A percentile compares a stretch with the other conserved stretches of the same genome.
phyloP scores from a whole-genome alignment of 1,284 basidiomycete species.

The Cutaneotrichosporon arboriforme region DNA sequence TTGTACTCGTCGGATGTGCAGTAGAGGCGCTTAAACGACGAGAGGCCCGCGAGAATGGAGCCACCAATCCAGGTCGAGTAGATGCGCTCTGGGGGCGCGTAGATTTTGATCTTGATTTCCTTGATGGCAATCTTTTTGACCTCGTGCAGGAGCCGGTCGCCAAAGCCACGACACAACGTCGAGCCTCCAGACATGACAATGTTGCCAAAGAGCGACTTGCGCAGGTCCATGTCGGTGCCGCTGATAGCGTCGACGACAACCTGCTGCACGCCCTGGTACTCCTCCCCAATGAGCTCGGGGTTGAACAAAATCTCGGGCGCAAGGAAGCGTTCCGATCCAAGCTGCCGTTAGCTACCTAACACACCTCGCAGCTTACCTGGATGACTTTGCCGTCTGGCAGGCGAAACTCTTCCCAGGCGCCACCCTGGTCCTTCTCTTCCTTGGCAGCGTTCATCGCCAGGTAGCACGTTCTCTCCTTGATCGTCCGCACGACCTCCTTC shows the following conservation, averaged over 20 bases:
- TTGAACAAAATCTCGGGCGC: slow-evolving; percentile 98
- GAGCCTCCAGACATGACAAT: slow-evolving; percentile 96
- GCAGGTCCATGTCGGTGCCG: slow-evolving; percentile 64
- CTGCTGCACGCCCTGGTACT: slow-evolving; percentile 96
- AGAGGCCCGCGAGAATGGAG: slow-evolving; percentile 88
- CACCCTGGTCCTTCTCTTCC: slow-evolving; percentile 82
- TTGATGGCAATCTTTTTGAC: slow-evolving; percentile 95
- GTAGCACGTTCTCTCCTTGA: slow-evolving; percentile 98
- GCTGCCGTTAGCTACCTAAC: slow-evolving; percentile 52
- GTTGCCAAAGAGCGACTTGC: slow-evolving; percentile 92
- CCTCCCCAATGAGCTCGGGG: slow-evolving; percentile 91
- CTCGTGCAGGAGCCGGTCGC: slow-evolving; percentile 89
- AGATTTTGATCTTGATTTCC: slow-evolving; percentile 98
- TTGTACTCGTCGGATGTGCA: slow-evolving; percentile 98
- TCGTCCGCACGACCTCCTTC: slow-evolving; percentile 91
- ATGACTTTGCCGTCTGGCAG: slow-evolving; percentile 93
- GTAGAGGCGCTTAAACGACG: slow-evolving; percentile 99
- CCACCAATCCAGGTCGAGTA: slow-evolving; percentile 99
- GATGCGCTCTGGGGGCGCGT: slow-evolving; percentile 91
- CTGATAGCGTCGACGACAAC: slow-evolving; percentile 55
- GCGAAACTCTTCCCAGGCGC: slow-evolving; percentile 80
- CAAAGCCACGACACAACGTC: slow-evolving; percentile 90
- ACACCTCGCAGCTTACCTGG: slow-evolving; percentile 56
- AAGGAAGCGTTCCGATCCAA: slow-evolving; percentile 91
- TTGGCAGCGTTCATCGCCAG: slow-evolving; percentile 83